A percentile compares a stretch with the other conserved stretches of the same genome.
Conservation (phyloP, 2,329 filamentous ascomycete species). For the Colletotrichum sp. region DNA sequence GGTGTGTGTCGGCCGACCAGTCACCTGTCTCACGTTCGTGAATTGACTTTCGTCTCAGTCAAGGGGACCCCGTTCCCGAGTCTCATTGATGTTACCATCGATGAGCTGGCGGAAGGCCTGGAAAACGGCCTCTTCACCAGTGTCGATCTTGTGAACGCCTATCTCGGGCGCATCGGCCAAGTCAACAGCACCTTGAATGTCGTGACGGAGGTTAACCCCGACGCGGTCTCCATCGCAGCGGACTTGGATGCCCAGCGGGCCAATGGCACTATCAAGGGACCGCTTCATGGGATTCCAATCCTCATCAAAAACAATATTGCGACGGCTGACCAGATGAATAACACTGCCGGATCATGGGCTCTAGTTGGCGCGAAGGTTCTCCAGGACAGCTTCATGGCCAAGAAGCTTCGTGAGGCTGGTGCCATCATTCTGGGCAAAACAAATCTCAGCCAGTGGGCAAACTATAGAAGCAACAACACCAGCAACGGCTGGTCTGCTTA, state of each 20-base stretch:
- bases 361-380: conserved; percentile 60
- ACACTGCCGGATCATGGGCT: conserved; percentile 62
- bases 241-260: conserved; percentile 35
- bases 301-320: conserved; percentile 72
- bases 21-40: neutral
- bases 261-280: conserved; percentile 34
- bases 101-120: conserved; percentile 36
- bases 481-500: conserved; percentile 69
- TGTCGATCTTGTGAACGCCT: conserved; percentile 38
- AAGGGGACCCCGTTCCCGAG: conserved; percentile 29
- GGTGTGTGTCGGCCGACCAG: neutral
- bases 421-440: conserved; percentile 69
- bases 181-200: conserved; percentile 30
- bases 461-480: conserved; percentile 61
- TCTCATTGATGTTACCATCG: conserved; percentile 36
- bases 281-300: conserved; percentile 68
- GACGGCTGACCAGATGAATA: conserved; percentile 65
- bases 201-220: conserved; percentile 40
- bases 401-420: conserved; percentile 63
- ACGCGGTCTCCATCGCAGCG: conserved; percentile 36
- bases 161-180: conserved; percentile 29
- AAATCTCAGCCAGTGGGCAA: conserved; percentile 68
- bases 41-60: neutral
- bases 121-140: conserved; percentile 37
- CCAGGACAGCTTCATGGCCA: conserved; percentile 60